Conservation (phyloP, 176 grass and related monocot species). For the Musa beccarii region DNA sequence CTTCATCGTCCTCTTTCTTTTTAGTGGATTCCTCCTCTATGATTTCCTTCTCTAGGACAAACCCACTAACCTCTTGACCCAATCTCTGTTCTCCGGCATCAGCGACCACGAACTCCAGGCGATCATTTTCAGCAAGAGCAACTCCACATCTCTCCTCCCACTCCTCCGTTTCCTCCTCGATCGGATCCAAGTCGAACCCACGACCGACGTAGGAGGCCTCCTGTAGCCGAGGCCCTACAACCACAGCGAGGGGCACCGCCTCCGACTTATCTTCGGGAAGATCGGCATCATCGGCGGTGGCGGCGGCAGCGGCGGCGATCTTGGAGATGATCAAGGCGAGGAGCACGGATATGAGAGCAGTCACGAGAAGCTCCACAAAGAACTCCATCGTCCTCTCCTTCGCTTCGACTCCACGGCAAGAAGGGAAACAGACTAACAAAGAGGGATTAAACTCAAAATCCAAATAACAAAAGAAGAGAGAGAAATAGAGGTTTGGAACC, state of each 20-base stretch:
- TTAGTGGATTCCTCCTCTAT: neutral
- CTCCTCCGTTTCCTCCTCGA: neutral
- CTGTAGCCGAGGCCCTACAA: neutral
- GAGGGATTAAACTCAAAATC: neutral
- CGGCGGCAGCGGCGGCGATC: constrained; percentile 10
- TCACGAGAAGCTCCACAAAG: constrained; percentile 29
- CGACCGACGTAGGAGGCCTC: neutral
- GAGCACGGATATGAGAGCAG: constrained; percentile 32
- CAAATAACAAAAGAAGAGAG: neutral
- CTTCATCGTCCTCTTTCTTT: neutral
- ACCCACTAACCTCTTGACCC: neutral
- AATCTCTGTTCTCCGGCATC: neutral
- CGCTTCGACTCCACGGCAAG: constrained; percentile 13
- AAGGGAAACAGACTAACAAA: neutral
- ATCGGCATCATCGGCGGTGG: neutral
- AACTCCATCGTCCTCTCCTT: constrained; percentile 33
- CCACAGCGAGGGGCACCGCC: neutral
- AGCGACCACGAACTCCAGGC: neutral
- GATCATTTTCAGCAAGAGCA: neutral
- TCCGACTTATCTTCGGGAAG: neutral
- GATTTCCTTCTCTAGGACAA: neutral
- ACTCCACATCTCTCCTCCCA: neutral
- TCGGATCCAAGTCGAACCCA: neutral
- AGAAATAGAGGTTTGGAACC: neutral
- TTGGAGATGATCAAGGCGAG: constrained; percentile 32